Percentiles rank a stretch among this genome's conserved stretches.
Conservation (phyloP, 2,329 filamentous ascomycete species). For the Bipolaris sorokiniana region DNA sequence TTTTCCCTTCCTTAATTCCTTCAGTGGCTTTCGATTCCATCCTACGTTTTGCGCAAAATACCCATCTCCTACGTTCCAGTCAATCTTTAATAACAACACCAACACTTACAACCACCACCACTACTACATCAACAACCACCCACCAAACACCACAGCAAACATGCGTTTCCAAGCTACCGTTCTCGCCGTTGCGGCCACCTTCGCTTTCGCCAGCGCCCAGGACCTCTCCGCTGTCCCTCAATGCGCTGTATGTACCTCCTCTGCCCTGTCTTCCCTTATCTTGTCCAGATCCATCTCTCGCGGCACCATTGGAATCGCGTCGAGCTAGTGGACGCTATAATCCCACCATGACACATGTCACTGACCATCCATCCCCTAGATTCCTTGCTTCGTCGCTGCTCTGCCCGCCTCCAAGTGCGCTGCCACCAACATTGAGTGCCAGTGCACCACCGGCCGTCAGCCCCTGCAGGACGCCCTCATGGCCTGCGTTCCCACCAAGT, state of each 20-base stretch:
- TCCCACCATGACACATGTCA: background rate
- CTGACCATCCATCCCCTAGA: slow-evolving; percentile 30
- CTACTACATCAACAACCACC: background rate
- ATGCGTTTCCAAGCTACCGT: slow-evolving; percentile 42
- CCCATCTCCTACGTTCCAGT: background rate
- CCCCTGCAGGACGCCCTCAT: slow-evolving; percentile 50
- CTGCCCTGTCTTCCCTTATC: background rate
- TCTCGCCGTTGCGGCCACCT: slow-evolving; percentile 34
- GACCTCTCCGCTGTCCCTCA: slow-evolving; percentile 35
- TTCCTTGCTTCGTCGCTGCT: slow-evolving; percentile 57
- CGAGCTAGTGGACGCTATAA: background rate
- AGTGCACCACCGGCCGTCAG: slow-evolving; percentile 55
- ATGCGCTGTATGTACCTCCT: slow-evolving; percentile 43
- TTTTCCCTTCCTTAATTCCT: background rate
- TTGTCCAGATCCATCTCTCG: too few relatives aligned
- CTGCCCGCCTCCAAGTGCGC: slow-evolving; percentile 57
- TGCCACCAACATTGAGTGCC: slow-evolving; percentile 57
- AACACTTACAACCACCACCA: background rate
- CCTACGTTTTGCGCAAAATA: background rate
- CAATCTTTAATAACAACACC: background rate
- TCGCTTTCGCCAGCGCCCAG: slow-evolving; percentile 39
- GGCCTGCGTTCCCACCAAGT: slow-evolving; percentile 48
- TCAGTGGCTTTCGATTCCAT: background rate
- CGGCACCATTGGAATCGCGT: background rate
- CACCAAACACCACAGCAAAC: slow-evolving; percentile 12